Evolutionary conservation across 2,329 filamentous ascomycete species (phyloP), one percentile per base, ranked within the genome.

Genomic region (Monosporascus sp.): DNA sequence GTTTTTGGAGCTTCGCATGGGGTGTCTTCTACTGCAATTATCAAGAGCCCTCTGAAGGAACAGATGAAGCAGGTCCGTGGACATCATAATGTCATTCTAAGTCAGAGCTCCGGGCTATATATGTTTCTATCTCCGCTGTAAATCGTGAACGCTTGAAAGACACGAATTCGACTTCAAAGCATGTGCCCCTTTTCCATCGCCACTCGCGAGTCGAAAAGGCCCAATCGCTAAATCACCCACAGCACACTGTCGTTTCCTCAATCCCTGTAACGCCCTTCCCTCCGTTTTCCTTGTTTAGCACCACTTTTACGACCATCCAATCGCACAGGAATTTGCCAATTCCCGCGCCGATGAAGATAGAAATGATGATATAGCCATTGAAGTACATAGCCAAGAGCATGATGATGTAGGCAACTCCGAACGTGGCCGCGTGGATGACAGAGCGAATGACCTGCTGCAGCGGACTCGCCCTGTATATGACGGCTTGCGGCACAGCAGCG

Each of bases 301-400:
- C 66, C n/a, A 79, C 66, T 51, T 68, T 72, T 47, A 70, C 67
- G 24, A 73, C 73, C 62, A 79, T 65, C 78, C 78, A 81, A 62
- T 80, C 77, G 59, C 74, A 79, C n/a, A 79, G 57, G 60, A 80
- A 80, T 65, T 80, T 80, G 54, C 78, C 78, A 45, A 80, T 57
- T 7, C 74, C 73, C 9, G 75, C 75, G 4, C 78, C 78, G 42
- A 80, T 62, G 27, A 75, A 62, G 48, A 75, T 74, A 49, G 67
- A 70, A 51, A 75, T 70, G 52, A 76, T 73, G 51, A 75, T 66
- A 52, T 73, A 75, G 27, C 73, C 73, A 42, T 76, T 76, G 55
- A 73, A 76, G 42, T 70, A 72, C 73, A 76, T 76, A 48, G 72
- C 73, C 45, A 75, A 61, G 56, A 76, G 54, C 73, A 75, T 76